Conservation (phyloP, 2,329 filamentous ascomycete species). For the Diaporthe nobilis region DNA sequence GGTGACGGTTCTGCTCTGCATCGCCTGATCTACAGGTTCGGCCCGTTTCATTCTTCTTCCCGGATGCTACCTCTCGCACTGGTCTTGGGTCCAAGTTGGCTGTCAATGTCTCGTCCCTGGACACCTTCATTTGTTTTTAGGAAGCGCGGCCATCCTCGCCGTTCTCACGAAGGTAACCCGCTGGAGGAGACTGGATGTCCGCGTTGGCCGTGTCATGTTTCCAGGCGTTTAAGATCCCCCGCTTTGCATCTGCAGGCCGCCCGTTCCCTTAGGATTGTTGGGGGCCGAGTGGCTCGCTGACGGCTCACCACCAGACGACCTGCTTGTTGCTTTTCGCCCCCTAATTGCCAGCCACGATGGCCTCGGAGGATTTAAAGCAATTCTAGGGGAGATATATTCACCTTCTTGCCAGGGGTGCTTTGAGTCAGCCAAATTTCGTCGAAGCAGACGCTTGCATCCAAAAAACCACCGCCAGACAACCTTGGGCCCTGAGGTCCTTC, state of each 20-base stretch:
- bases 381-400: neutral
- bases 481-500: neutral
- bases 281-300: neutral
- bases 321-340: neutral
- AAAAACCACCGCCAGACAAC: neutral
- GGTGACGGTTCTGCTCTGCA: neutral
- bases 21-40: slow-evolving; percentile 20
- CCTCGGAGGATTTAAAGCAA: neutral
- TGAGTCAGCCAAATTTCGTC: neutral
- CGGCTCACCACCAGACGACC: neutral
- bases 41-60: slow-evolving; percentile 29
- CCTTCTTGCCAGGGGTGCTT: neutral
- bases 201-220: neutral
- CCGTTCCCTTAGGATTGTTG: slow-evolving; percentile 10
- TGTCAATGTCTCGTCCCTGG: neutral
- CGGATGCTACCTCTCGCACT: slow-evolving; percentile 14
- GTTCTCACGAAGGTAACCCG: neutral
- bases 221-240: neutral
- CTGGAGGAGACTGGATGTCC: neutral
- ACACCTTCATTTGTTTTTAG: neutral
- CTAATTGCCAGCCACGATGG: neutral
- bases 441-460: slow-evolving; percentile 11
- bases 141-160: neutral
- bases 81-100: neutral
- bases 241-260: slow-evolving; percentile 1